Conservation (phyloP, 31 red algal species). For the Bonnemaisonia californica region DNA sequence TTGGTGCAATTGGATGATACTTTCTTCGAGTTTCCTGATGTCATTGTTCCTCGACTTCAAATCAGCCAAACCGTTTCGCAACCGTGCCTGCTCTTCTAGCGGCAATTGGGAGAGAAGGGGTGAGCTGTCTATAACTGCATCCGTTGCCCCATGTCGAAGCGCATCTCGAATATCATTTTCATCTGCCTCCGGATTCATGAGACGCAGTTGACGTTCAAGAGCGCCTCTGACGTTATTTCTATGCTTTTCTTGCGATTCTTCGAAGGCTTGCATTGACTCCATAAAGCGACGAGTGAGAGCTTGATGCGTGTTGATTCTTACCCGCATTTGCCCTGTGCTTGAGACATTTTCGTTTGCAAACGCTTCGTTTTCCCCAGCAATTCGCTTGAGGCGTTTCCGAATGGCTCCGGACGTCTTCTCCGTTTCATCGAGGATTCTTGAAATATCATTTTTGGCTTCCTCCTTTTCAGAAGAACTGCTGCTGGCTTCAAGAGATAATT, state of each 20-base stretch:
- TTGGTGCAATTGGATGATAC: constrained; percentile 60
- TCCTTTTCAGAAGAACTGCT: not conserved
- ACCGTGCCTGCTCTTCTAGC: not conserved
- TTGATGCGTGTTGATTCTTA: constrained; percentile 57
- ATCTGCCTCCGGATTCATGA: constrained; percentile 19
- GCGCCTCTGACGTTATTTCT: not conserved
- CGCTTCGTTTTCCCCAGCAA: constrained; percentile 49
- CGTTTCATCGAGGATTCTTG: not conserved
- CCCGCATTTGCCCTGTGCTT: constrained; percentile 18
- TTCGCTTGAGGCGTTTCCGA: constrained; percentile 26
- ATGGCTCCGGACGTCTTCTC: constrained; percentile 15
- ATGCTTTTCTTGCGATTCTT: constrained; percentile 38
- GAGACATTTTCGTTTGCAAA: constrained; percentile 20
- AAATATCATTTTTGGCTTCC: not conserved
- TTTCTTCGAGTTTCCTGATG: constrained; percentile 55
- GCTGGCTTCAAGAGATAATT: not conserved
- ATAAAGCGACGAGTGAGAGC: constrained; percentile 37
- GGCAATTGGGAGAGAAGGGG: not conserved
- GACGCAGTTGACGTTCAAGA: constrained; percentile 15
- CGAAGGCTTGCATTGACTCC: constrained; percentile 8
- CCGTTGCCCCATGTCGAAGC: not conserved
- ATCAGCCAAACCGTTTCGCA: constrained; percentile 29
- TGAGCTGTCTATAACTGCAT: not conserved
- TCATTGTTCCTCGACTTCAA: constrained; percentile 54
- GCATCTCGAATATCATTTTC: constrained; percentile 33